These are phyloP conservation scores for Magnolia sinica DNA, from an alignment of 164 flowering plant genomes.

Conservation along the genomic window DNA sequence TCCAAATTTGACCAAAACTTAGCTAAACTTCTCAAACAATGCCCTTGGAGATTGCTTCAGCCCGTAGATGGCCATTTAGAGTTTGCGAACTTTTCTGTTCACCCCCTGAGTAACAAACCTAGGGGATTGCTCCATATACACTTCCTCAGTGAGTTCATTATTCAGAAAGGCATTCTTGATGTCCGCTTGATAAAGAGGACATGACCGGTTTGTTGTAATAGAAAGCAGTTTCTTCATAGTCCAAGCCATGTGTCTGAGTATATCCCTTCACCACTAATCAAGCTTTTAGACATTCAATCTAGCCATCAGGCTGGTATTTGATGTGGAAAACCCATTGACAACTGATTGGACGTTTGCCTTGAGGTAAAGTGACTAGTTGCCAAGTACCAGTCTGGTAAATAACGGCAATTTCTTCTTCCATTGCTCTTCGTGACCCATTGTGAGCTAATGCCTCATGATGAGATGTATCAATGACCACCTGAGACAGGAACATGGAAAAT, in stretches of 20 bases:
- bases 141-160: not conserved
- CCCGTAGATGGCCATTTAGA: not conserved
- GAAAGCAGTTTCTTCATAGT: not conserved
- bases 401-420: too few relatives aligned
- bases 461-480: too few relatives aligned
- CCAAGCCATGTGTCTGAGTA: not conserved
- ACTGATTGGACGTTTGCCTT: too few relatives aligned
- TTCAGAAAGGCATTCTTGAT: not conserved
- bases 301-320: too few relatives aligned
- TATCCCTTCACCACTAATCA: not conserved
- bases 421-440: too few relatives aligned
- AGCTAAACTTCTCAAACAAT: not conserved
- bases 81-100: not conserved
- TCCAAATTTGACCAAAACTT: not conserved
- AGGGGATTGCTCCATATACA: slow-evolving; percentile 1
- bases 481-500: too few relatives aligned
- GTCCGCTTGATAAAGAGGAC: not conserved
- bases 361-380: too few relatives aligned
- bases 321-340: too few relatives aligned
- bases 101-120: not conserved
- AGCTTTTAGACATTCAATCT: not conserved
- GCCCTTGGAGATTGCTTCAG: not conserved
- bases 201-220: not conserved
- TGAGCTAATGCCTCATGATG: too few relatives aligned
- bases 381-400: too few relatives aligned